Evolutionary conservation across 2,329 filamentous ascomycete species (phyloP), one percentile per base, ranked within the genome.

Genomic region (Pezizomycotina sp.): DNA sequence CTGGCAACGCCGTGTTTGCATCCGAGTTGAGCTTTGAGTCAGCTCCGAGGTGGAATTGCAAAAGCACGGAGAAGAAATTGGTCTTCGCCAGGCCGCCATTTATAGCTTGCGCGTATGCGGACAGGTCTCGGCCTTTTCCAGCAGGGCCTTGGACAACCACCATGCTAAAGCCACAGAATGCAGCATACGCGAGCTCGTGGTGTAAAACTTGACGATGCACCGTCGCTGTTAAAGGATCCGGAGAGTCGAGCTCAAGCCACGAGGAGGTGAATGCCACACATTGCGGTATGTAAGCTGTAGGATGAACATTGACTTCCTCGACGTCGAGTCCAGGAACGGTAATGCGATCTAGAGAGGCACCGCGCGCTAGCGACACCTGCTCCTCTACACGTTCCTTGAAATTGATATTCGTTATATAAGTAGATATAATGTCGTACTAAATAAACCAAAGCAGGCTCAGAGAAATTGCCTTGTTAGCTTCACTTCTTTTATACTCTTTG

Each of bases 101-200:
- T 19, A 98, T 68, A 2, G 81, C 78, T 35, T 84, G 74, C 21
- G 80, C 79, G 62, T 83, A 98, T 51, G 83, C 80, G 0, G 75
- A 52, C 64, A 68, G 48, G 26, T 63, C 65, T 38, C 66, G 65
- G 38, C 70, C 64, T 47, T 76, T 69, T 9, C 71, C 60, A 46
- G 69, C 68, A 3, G 89, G 89, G 0, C 83, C 83, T 2, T 77
- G 74, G 19, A 98, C 64, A 32, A 95, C 63, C 40, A 95, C 66
- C 57, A 78, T 91, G 37, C 74, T 73, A 30, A 89, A 69, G 22
- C 91, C 91, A 53, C 83, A 93, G 59, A 95, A 98, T 45, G 82
- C 84, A 46, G 91, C 89, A 59, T 93, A 98, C 31, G 82, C 79
- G 30, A 95, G 69, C 56, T 98, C 89, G 24, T 92, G 66, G 54